phyloP scores from a whole-genome alignment of 805 yeast genomes.

The Scheffersomyces stipitis region DNA sequence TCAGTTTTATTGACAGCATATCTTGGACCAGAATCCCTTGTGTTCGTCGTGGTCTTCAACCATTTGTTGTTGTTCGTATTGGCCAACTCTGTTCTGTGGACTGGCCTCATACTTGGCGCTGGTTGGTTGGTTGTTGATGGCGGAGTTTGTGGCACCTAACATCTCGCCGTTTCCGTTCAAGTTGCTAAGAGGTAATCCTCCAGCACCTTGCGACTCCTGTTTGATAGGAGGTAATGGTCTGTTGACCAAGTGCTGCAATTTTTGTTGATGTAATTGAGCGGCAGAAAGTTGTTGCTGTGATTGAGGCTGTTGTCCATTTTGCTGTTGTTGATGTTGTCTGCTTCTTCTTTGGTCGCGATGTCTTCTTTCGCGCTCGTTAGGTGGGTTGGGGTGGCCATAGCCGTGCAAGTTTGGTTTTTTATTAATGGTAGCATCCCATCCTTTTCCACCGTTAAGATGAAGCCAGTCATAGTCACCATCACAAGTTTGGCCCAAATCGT shows the following conservation, averaged over 20 bases:
- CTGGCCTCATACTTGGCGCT: slow-evolving; percentile 12
- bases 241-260: slow-evolving; percentile 48
- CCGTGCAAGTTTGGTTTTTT: slow-evolving; percentile 82
- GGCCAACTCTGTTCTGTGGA: slow-evolving; percentile 16
- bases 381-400: slow-evolving; percentile 71
- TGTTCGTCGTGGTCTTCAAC: slow-evolving; percentile 31
- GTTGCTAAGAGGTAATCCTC: slow-evolving; percentile 9
- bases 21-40: slow-evolving; percentile 43
- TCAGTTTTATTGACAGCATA: slow-evolving; percentile 44
- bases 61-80: slow-evolving; percentile 41
- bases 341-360: slow-evolving; percentile 47
- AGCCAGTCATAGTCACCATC: slow-evolving; percentile 82
- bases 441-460: slow-evolving; percentile 74
- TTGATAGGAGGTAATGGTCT: slow-evolving; percentile 49
- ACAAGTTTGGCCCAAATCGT: slow-evolving; percentile 55
- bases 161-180: slow-evolving; percentile 16
- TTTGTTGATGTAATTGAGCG: slow-evolving; percentile 49
- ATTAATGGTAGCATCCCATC: slow-evolving; percentile 76
- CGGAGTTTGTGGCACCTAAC: slow-evolving; percentile 15
- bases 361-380: slow-evolving; percentile 46
- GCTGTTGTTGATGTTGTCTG: slow-evolving; percentile 34
- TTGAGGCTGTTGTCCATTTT: slow-evolving; percentile 16
- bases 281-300: slow-evolving; percentile 41
- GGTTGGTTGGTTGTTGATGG: slow-evolving; percentile 9
- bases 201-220: slow-evolving; percentile 36